phyloP scores from a whole-genome alignment of 148 eudicot species.

The Rhododendron ovatum region DNA sequence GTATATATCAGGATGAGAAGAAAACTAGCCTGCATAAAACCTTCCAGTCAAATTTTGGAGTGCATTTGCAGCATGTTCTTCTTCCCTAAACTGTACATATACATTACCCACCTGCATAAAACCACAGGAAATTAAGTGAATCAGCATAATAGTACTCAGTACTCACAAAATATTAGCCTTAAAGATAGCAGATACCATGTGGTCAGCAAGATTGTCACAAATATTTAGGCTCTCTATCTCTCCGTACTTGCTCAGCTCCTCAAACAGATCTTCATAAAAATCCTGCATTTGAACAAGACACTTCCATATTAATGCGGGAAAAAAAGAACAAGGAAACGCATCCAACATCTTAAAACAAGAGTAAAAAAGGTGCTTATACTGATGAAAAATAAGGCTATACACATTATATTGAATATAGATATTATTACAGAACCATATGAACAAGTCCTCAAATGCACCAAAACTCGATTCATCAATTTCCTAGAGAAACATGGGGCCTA shows the following conservation, averaged over 20 bases:
- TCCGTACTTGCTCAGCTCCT: slow-evolving; percentile 89
- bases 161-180: neutral
- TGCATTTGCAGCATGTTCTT: slow-evolving; percentile 88
- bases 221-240: slow-evolving; percentile 83
- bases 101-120: slow-evolving; percentile 82
- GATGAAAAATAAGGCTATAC: neutral
- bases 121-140: neutral
- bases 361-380: neutral
- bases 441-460: neutral
- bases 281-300: slow-evolving; percentile 43
- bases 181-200: slow-evolving; percentile 51
- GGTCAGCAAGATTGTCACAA: slow-evolving; percentile 95
- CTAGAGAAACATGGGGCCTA: neutral
- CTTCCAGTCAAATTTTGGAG: slow-evolving; percentile 76
- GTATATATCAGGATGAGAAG: neutral
- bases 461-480: neutral
- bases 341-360: neutral
- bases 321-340: neutral
- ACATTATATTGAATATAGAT: neutral
- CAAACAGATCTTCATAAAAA: slow-evolving; percentile 89
- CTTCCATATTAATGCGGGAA: neutral
- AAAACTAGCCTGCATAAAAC: slow-evolving; percentile 70
- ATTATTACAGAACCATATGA: neutral
- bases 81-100: slow-evolving; percentile 89
- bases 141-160: neutral